Conservation (phyloP, 2,329 filamentous ascomycete species). For the Ascochyta viciae-villosae region DNA sequence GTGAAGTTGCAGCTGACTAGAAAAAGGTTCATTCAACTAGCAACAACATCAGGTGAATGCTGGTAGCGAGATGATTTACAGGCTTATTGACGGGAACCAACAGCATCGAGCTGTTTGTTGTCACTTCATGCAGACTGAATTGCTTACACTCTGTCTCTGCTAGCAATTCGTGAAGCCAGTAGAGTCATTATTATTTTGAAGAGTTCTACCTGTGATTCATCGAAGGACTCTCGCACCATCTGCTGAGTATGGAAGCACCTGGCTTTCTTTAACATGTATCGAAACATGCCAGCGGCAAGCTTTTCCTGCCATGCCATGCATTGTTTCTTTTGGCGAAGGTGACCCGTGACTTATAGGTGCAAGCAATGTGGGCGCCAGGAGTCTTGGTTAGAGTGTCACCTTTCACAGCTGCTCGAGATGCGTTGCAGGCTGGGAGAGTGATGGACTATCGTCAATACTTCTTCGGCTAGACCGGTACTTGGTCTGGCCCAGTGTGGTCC, state of each 20-base stretch:
- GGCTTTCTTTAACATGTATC: no score
- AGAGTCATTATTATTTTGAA: neutral
- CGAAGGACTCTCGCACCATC: neutral
- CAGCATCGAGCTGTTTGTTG: neutral
- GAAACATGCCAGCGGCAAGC: no score
- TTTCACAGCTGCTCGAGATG: neutral
- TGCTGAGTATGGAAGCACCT: no score
- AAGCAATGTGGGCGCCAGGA: neutral
- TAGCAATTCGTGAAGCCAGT: neutral
- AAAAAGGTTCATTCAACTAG: neutral
- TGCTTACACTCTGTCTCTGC: neutral
- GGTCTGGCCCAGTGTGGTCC: neutral
- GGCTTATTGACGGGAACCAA: neutral
- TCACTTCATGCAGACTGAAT: neutral
- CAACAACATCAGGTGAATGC: slow-evolving; percentile 10
- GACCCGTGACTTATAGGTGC: neutral
- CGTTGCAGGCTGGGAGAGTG: neutral
- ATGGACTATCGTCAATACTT: neutral
- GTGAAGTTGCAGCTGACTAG: slow-evolving; percentile 5
- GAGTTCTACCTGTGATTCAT: neutral
- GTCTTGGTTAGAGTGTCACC: neutral
- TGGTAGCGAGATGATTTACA: neutral
- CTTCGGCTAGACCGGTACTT: neutral
- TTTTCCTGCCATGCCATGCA: no score
- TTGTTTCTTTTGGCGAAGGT: neutral